Conservation (phyloP, 2,329 filamentous ascomycete species). For the Xylariaceae sp. region DNA sequence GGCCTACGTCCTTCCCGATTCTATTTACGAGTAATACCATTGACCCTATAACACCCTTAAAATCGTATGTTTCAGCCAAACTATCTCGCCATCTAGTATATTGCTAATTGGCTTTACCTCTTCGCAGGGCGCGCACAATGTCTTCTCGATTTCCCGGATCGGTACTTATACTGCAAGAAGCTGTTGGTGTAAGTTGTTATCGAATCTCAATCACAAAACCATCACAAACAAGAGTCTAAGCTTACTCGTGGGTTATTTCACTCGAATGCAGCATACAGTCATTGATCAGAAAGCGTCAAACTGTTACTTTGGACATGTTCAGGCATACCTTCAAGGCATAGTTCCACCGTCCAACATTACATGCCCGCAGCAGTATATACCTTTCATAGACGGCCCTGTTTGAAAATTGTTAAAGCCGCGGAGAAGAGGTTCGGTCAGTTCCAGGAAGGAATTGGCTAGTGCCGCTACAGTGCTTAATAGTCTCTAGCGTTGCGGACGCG, state of each 20-base stretch:
- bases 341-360: constrained; percentile 43
- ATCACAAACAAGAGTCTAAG: constrained; percentile 18
- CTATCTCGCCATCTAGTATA: background rate
- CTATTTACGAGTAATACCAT: constrained; percentile 49
- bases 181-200: constrained; percentile 42
- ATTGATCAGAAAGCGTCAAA: constrained; percentile 39
- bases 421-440: too few species aligned
- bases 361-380: constrained; percentile 42
- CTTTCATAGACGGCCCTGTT: constrained; percentile 33
- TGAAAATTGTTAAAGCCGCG: background rate
- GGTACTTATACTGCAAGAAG: constrained; percentile 42
- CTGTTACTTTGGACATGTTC: constrained; percentile 47
- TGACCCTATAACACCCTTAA: constrained; percentile 48
- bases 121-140: constrained; percentile 39
- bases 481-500: too few species aligned
- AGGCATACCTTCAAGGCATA: constrained; percentile 45
- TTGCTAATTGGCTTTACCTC: constrained; percentile 21
- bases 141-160: constrained; percentile 42
- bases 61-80: constrained; percentile 37
- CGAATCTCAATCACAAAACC: background rate
- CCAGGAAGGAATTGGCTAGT: too few species aligned
- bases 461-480: too few species aligned
- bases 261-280: constrained; percentile 40
- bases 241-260: constrained; percentile 23
- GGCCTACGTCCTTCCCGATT: constrained; percentile 45